Base-by-base conservation (phyloP, 805 yeast genomes). In the Martiniozyma abietophila region DNA sequence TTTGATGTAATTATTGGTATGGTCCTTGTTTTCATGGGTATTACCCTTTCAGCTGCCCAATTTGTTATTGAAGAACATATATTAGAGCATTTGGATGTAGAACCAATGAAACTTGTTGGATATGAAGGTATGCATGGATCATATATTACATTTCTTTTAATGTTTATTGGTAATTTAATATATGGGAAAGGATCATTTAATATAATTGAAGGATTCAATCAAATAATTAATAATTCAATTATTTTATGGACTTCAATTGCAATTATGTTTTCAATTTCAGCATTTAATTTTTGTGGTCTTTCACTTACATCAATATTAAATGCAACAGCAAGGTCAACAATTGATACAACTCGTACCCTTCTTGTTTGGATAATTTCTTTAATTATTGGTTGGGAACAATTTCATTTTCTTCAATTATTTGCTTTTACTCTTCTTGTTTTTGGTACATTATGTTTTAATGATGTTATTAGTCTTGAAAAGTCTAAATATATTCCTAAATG, bases 51-150 rank as follows among this genome's bases (percentile, higher is more conserved):
- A 33, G 92, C 92, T 0, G 56, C 76, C 11, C 94, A 82, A 51
- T 82, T 80, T 53, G 92, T 82, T 3, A 64, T 75, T 25, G 94
- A 82, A 50, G 94, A 82, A 49, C 76, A 75, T 46, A 65, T 82
- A 30, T 56, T 82, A 39, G 54, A 63, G 18, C 61, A 59, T 37
- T 62, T 71, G 45, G 61, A 70, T 10, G 62, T 81, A 27, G 65
- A 65, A 5, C 88, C 92, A 3, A 50, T 79, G 42, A 64, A 67
- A 40, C 61, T 81, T 38, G 92, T 82, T 12, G 85, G 80, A 25
- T 74, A 65, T 42, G 92, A 82, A 55, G 94, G 94, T 3, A 57
- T 72, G 18, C 80, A 69, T 49, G 94, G 94, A 3, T 54, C 67
- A 1, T 21, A 55, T 0, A 51, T 72, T 20, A 64, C 78, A 4